Percentiles rank a stretch among this genome's conserved stretches.
These are phyloP conservation scores for Boletus sp. DNA, from an alignment of 768 basidiomycete species.

Conservation along the genomic window DNA sequence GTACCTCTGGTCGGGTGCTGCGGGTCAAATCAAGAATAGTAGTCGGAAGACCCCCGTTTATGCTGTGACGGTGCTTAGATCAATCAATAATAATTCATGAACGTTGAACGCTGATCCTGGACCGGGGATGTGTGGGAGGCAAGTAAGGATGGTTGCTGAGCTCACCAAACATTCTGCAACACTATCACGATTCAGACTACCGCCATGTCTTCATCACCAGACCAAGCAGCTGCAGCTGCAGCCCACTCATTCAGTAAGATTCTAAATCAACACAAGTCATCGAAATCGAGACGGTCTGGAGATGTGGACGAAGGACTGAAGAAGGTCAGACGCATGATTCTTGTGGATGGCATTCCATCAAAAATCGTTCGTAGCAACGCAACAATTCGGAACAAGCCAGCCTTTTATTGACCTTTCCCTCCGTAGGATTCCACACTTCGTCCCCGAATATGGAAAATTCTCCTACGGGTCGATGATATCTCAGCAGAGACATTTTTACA, in stretches of 20 bases:
- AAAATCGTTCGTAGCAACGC: slow-evolving; percentile 50
- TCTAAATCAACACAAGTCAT: slow-evolving; percentile 65
- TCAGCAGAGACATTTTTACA: slow-evolving; percentile 71
- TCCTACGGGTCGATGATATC: slow-evolving; percentile 76
- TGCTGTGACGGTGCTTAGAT: not conserved
- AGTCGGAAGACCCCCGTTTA: not conserved
- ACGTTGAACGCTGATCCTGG: not conserved
- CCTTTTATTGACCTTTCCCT: slow-evolving; percentile 2
- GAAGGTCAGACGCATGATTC: slow-evolving; percentile 80
- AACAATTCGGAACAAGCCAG: not conserved
- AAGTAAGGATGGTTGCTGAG: not conserved
- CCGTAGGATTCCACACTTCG: slow-evolving; percentile 77
- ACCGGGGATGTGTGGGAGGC: not conserved
- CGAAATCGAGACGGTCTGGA: slow-evolving; percentile 58
- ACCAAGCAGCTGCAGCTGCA: slow-evolving; percentile 35
- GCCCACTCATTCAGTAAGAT: slow-evolving; percentile 82
- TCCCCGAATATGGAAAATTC: slow-evolving; percentile 91
- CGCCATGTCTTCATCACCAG: slow-evolving; percentile 23
- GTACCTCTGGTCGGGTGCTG: slow-evolving; percentile 17
- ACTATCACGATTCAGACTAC: not conserved
- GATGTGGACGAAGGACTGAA: slow-evolving; percentile 82
- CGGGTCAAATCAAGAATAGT: not conserved
- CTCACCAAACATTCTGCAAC: slow-evolving; percentile 7
- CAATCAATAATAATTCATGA: slow-evolving; percentile 3
- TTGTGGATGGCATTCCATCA: slow-evolving; percentile 89